These are phyloP conservation scores for Cyclostephanos tholiformis DNA, from an alignment of 108 stramenopile genomes.

Conservation along the genomic window DNA sequence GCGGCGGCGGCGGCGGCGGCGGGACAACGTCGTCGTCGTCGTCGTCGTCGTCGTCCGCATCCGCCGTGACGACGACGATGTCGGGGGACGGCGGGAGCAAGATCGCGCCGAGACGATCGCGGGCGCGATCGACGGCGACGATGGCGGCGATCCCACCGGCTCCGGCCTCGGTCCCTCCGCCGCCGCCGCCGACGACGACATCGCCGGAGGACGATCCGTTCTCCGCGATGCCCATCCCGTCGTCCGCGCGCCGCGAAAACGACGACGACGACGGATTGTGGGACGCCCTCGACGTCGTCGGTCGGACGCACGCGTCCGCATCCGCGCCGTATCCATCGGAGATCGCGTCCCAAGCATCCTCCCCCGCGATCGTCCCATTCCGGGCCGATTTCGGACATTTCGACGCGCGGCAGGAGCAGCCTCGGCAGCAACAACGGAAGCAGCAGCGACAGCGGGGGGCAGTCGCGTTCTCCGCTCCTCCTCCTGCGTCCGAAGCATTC, in stretches of 20 bases:
- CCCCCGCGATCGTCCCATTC: no score
- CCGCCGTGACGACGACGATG: no score
- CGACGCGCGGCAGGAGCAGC: no score
- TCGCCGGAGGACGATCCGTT: slow-evolving; percentile 66
- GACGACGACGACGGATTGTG: slow-evolving; percentile 40
- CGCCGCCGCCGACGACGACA: slow-evolving; percentile 34
- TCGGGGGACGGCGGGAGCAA: slow-evolving; percentile 11
- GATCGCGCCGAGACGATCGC: slow-evolving; percentile 17
- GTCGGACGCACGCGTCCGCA: no score
- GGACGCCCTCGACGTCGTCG: slow-evolving; percentile 67
- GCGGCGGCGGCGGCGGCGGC: slow-evolving; percentile 10
- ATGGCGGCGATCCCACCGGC: slow-evolving; percentile 24
- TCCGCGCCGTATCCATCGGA: no score
- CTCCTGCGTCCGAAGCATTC: slow-evolving; percentile 19
- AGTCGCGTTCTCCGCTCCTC: slow-evolving; percentile 16
- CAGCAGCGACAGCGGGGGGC: slow-evolving; percentile 41
- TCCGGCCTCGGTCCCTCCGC: slow-evolving; percentile 15
- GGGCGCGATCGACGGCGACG: background rate
- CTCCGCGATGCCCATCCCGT: slow-evolving; percentile 44
- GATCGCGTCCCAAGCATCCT: slow-evolving; percentile 14
- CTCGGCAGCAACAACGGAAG: no score
- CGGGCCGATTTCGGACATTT: slow-evolving; percentile 39
- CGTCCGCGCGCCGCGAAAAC: slow-evolving; percentile 30
- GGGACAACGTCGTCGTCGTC: background rate
- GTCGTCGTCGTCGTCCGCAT: background rate